A percentile compares a stretch with the other conserved stretches of the same genome.
Evolutionary conservation across 495 filamentous ascomycete genomes (phyloP).

Genomic region (Letharia lupina): DNA sequence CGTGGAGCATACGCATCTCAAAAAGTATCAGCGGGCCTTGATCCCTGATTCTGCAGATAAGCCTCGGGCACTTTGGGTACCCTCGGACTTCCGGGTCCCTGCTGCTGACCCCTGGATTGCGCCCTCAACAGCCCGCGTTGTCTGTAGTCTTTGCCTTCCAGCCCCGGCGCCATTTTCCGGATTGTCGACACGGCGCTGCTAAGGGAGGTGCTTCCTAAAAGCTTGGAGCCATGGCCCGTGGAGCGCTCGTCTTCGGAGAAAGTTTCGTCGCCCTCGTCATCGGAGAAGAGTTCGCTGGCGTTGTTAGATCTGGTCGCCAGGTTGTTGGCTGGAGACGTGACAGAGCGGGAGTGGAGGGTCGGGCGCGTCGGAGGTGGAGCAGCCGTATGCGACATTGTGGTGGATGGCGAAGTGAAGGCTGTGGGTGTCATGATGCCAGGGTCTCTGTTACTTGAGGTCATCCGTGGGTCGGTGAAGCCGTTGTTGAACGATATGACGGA

Average conservation of each 20-base stretch:
- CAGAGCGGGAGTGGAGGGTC: slow-evolving; percentile 58
- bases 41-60: slow-evolving; percentile 34
- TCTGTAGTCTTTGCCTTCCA: slow-evolving; percentile 56
- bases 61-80: slow-evolving; percentile 58
- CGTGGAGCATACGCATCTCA: background rate
- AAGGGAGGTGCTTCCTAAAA: slow-evolving; percentile 28
- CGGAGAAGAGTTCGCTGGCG: slow-evolving; percentile 42
- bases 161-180: slow-evolving; percentile 53
- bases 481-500: slow-evolving; percentile 71
- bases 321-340: slow-evolving; percentile 60
- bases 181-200: slow-evolving; percentile 21
- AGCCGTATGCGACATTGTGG: slow-evolving; percentile 16
- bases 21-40: slow-evolving; percentile 10
- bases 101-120: slow-evolving; percentile 37
- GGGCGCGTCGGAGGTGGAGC: slow-evolving; percentile 28
- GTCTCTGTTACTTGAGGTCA: slow-evolving; percentile 42
- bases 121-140: slow-evolving; percentile 50
- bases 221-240: slow-evolving; percentile 32
- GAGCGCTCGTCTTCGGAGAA: slow-evolving; percentile 42
- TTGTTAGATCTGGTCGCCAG: slow-evolving; percentile 32
- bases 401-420: slow-evolving; percentile 40
- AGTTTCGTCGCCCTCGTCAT: slow-evolving; percentile 44
- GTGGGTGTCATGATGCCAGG: slow-evolving; percentile 58
- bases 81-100: slow-evolving; percentile 40
- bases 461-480: slow-evolving; percentile 68